Percentiles rank a stretch among this genome's conserved stretches.
phyloP scores from a whole-genome alignment of 768 basidiomycete species.

The Tricholoma saponaceum region DNA sequence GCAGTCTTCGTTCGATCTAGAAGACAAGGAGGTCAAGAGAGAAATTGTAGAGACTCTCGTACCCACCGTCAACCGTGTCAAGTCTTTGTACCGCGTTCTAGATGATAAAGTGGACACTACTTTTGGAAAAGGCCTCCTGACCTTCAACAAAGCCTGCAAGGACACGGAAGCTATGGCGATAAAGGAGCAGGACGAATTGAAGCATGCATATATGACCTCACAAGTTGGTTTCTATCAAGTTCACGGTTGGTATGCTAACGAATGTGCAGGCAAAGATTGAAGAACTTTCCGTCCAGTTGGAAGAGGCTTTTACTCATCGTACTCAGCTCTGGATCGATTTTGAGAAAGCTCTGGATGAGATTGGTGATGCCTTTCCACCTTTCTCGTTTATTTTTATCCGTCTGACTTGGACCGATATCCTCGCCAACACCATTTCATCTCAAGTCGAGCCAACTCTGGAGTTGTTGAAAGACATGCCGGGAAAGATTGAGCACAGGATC shows the following conservation, averaged over 20 bases:
- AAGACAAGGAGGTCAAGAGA: slow-evolving; percentile 33
- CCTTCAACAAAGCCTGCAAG: slow-evolving; percentile 54
- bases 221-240: slow-evolving; percentile 34
- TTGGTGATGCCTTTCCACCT: slow-evolving; percentile 34
- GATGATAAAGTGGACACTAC: slow-evolving; percentile 33
- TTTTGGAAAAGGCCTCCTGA: slow-evolving; percentile 40
- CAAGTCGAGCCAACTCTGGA: slow-evolving; percentile 42
- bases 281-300: slow-evolving; percentile 39
- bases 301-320: slow-evolving; percentile 43
- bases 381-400: neutral
- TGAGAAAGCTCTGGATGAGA: slow-evolving; percentile 37
- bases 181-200: slow-evolving; percentile 39
- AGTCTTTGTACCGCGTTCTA: slow-evolving; percentile 31
- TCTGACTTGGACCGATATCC: slow-evolving; percentile 4
- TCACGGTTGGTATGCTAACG: slow-evolving; percentile 4
- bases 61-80: slow-evolving; percentile 46
- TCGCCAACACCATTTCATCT: slow-evolving; percentile 9
- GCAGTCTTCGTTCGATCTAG: slow-evolving; percentile 35
- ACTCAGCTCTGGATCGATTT: slow-evolving; percentile 49
- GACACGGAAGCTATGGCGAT: slow-evolving; percentile 43
- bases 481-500: slow-evolving; percentile 48
- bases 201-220: slow-evolving; percentile 31
- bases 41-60: slow-evolving; percentile 42
- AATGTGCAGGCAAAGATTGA: slow-evolving; percentile 37
- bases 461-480: slow-evolving; percentile 42